These are phyloP conservation scores for Puccinellia tenuiflora DNA, from an alignment of 176 grass and related monocot genomes.

Conservation along the genomic window DNA sequence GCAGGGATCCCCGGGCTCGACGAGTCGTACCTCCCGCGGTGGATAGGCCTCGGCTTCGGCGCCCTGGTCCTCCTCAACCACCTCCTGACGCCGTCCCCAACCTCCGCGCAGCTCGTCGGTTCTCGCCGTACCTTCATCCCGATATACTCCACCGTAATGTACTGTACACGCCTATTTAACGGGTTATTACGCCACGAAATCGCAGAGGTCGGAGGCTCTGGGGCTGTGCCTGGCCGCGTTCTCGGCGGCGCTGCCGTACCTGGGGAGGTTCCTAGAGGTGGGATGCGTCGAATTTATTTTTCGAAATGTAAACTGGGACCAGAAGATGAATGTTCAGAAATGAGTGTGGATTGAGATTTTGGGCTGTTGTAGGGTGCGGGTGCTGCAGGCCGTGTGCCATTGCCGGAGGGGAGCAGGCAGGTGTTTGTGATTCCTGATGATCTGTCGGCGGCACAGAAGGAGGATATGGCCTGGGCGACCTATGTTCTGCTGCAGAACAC, in stretches of 20 bases:
- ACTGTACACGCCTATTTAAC: background rate
- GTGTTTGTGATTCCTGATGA: constrained; percentile 70
- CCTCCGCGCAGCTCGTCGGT: constrained; percentile 67
- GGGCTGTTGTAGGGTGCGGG: constrained; percentile 55
- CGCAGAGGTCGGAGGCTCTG: constrained; percentile 70
- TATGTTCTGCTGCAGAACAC: constrained; percentile 78
- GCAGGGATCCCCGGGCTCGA: constrained; percentile 83
- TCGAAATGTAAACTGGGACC: background rate
- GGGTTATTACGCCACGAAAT: constrained; percentile 3
- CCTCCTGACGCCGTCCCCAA: constrained; percentile 56
- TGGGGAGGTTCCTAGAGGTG: constrained; percentile 89
- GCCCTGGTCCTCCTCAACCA: constrained; percentile 81
- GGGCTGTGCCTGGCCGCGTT: constrained; percentile 77
- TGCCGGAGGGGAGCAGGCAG: constrained; percentile 67
- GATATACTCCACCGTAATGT: background rate
- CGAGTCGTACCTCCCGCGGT: constrained; percentile 85
- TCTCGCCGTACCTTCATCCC: background rate
- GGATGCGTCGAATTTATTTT: background rate
- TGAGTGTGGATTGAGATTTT: background rate
- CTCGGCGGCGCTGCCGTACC: constrained; percentile 72
- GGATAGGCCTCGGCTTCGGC: constrained; percentile 68
- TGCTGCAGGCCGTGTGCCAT: constrained; percentile 45
- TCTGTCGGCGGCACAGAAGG: constrained; percentile 43
- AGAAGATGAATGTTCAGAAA: background rate
- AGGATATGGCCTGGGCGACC: constrained; percentile 80